These are phyloP conservation scores for Fonsecaea erecta DNA, from an alignment of 2,329 filamentous ascomycete species.

Conservation along the genomic window DNA sequence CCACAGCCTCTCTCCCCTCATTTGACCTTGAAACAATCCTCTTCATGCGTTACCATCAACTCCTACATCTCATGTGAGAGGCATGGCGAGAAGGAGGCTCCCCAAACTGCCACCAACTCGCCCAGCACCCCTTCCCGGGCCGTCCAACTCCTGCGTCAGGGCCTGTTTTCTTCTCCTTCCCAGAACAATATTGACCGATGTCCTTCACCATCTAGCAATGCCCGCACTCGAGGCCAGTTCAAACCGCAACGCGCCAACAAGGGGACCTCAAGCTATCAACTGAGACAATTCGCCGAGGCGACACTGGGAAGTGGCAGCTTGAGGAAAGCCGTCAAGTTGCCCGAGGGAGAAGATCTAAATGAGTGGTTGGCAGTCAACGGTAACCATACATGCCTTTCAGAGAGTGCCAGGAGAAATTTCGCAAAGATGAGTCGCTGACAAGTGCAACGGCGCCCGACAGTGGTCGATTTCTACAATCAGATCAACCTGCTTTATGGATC, in stretches of 20 bases:
- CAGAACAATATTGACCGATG: constrained; percentile 44
- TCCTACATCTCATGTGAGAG: constrained; percentile 35
- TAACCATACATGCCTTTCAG: constrained; percentile 46
- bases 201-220: constrained; percentile 65
- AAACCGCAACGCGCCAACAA: constrained; percentile 83
- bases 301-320: constrained; percentile 93
- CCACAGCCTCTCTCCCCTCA: constrained; percentile 40
- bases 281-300: constrained; percentile 97
- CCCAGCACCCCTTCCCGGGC: constrained; percentile 36
- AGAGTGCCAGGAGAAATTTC: not conserved
- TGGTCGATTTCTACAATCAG: constrained; percentile 99
- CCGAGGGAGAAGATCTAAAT: constrained; percentile 95
- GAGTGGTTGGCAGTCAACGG: constrained; percentile 98
- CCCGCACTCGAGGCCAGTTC: constrained; percentile 87
- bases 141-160: constrained; percentile 43
- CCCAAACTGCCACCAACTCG: constrained; percentile 20
- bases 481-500: constrained; percentile 98
- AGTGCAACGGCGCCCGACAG: constrained; percentile 52
- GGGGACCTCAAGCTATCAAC: constrained; percentile 87
- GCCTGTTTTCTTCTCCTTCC: constrained; percentile 44
- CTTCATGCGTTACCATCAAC: constrained; percentile 41
- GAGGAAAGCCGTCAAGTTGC: constrained; percentile 93
- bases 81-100: constrained; percentile 14
- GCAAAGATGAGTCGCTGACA: constrained; percentile 30
- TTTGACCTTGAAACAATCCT: constrained; percentile 38